These are phyloP conservation scores for Byssothecium circinans DNA, from an alignment of 2,329 filamentous ascomycete genomes.

Conservation along the genomic window DNA sequence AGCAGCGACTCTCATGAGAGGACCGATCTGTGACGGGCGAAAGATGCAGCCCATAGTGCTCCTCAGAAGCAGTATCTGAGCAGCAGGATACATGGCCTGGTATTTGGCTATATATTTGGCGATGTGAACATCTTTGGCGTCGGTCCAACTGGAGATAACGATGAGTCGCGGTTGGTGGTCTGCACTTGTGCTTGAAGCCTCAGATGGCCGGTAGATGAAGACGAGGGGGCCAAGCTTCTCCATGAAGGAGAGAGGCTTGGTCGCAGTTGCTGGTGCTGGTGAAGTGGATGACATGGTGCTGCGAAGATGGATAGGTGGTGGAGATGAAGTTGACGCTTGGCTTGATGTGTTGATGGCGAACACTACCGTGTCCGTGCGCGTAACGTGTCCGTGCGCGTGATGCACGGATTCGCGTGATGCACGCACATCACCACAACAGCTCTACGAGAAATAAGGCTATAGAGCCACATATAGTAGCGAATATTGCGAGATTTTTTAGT, in stretches of 20 bases:
- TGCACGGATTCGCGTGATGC: no score
- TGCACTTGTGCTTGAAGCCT: constrained; percentile 5
- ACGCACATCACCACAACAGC: no score
- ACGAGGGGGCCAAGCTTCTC: constrained; percentile 12
- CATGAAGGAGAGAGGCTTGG: constrained; percentile 11
- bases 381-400: no score
- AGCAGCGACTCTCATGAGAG: constrained; percentile 10
- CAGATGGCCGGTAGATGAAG: constrained; percentile 8
- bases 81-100: constrained; percentile 9
- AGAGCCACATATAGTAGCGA: no score
- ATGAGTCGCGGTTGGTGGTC: constrained; percentile 11
- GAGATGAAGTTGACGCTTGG: constrained; percentile 1
- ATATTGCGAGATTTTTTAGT: no score
- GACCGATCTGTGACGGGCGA: constrained; percentile 11
- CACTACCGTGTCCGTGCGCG: no score
- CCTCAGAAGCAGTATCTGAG: constrained; percentile 9
- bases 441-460: no score
- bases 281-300: constrained; percentile 8
- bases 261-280: constrained; percentile 3
- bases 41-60: constrained; percentile 13
- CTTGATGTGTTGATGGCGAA: constrained; percentile 3
- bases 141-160: constrained; percentile 12
- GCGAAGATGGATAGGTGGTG: constrained; percentile 3
- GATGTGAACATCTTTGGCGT: constrained; percentile 11
- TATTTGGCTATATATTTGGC: constrained; percentile 13